Base-by-base conservation (phyloP, 2,329 filamentous ascomycete species). In the Botrytis cinerea region DNA sequence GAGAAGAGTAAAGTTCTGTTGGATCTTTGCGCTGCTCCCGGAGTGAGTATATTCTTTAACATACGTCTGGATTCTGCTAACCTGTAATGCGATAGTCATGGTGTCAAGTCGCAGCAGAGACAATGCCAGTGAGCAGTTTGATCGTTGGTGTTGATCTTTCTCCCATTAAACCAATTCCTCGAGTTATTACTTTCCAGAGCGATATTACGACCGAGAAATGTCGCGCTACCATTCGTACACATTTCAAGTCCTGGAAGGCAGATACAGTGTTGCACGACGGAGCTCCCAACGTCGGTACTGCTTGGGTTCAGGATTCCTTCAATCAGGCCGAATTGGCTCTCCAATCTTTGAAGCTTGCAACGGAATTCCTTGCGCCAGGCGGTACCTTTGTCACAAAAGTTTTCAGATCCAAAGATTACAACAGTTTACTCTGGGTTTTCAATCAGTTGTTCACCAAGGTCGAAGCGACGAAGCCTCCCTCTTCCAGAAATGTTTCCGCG, bases 141-240 rank as follows among this genome's bases (percentile, higher is more conserved):
- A 98, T 99, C 79, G 87, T 99, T 76, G 96, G 95, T 82, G 94
- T 98, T 81, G 96, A 99, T 87, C 86, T 99, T 72, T 87, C 94
- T 46, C 96, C 96, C 43, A 99, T 99, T 83, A 98, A 98, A 83
- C 88, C 96, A 20, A 98, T 99, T 75, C 94, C 96, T 68, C 91
- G 92, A 83, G 93, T 94, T 78, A 98, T 98, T 78, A 93, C 93
- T 77, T 98, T 98, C 84, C 95, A 98, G 84, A 94, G 93, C 86
- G 96, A 99, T 82, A 99, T 99, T 80, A 99, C 96, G 1, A 97
- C 95, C 64, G 95, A 98, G 77, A 97, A 98, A 83, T 98, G 95
- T 82, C 91, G 96, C 77, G 91, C 94, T 10, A 98, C 93, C 1
- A 93, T 99, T 75, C 88, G 94, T 80, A 89, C 91, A 74, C 95